Conservation (phyloP, 2,329 filamentous ascomycete genomes). For the Fusarium domesticum region DNA sequence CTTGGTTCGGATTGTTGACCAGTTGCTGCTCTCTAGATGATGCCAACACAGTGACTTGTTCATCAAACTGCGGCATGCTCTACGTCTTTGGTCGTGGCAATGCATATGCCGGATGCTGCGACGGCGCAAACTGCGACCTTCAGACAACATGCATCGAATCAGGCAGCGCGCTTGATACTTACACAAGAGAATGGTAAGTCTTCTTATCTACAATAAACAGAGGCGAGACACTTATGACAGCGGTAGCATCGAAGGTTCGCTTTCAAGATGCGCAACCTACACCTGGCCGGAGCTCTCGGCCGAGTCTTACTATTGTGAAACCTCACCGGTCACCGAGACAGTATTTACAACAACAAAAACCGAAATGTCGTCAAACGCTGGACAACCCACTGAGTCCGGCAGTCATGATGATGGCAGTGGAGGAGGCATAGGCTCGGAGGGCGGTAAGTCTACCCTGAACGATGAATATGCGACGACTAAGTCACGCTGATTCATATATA, state of each 20-base stretch:
- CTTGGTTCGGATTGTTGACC: neutral
- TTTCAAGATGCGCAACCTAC: constrained; percentile 15
- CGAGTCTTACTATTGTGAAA: neutral
- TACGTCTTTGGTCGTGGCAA: neutral
- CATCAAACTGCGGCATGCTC: constrained; percentile 5
- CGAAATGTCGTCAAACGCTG: neutral
- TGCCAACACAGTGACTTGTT: constrained; percentile 1
- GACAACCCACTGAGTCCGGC: neutral
- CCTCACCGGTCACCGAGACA: constrained; percentile 4
- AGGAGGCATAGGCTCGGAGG: constrained; percentile 6
- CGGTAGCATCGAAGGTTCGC: constrained; percentile 2
- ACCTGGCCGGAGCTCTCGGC: constrained; percentile 4
- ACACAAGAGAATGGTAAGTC: constrained; percentile 8
- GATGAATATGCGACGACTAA: neutral
- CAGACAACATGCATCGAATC: constrained; percentile 11
- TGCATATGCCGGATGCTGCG: constrained; percentile 10
- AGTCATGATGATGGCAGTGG: neutral
- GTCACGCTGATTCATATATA: neutral
- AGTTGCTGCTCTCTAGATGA: neutral
- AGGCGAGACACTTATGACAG: neutral
- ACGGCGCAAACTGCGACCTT: constrained; percentile 4
- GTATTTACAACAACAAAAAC: constrained; percentile 1
- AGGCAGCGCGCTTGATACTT: constrained; percentile 1
- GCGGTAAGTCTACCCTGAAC: constrained; percentile 6
- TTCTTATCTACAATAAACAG: too few relatives aligned